Evolutionary conservation across 495 filamentous ascomycete genomes (phyloP).

Genomic region (Hypoxylon perforatum): DNA sequence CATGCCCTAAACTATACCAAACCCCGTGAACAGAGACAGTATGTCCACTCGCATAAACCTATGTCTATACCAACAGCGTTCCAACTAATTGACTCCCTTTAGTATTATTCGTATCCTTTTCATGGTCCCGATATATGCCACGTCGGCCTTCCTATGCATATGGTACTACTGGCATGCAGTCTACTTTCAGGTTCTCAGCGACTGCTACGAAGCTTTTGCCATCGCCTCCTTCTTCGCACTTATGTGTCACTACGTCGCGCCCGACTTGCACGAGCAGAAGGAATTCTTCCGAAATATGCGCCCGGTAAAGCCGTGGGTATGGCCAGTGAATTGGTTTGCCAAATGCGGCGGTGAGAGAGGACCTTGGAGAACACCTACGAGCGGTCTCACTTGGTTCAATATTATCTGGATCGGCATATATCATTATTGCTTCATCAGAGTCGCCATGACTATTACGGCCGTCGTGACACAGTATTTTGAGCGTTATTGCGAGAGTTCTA

Average conservation of each 20-base stretch:
- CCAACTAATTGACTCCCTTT: slow-evolving; percentile 24
- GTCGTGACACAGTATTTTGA: slow-evolving; percentile 75
- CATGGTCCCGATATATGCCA: slow-evolving; percentile 88
- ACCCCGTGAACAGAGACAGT: slow-evolving; percentile 85
- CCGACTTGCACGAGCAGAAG: slow-evolving; percentile 85
- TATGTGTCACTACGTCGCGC: slow-evolving; percentile 84
- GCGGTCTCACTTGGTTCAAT: slow-evolving; percentile 94
- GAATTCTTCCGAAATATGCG: slow-evolving; percentile 79
- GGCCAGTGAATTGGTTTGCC: slow-evolving; percentile 76
- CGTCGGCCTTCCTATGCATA: slow-evolving; percentile 81
- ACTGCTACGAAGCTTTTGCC: slow-evolving; percentile 93
- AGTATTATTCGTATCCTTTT: slow-evolving; percentile 90
- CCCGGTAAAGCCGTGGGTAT: slow-evolving; percentile 77
- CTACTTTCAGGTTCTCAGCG: slow-evolving; percentile 82
- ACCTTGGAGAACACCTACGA: slow-evolving; percentile 77
- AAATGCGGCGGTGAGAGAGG: slow-evolving; percentile 74
- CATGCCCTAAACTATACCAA: slow-evolving; percentile 88
- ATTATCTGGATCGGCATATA: slow-evolving; percentile 89
- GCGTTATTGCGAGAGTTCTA: slow-evolving; percentile 81
- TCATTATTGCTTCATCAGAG: slow-evolving; percentile 89
- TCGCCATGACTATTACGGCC: slow-evolving; percentile 84
- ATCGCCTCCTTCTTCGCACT: slow-evolving; percentile 93
- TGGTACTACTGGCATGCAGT: slow-evolving; percentile 82
- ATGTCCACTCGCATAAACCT: slow-evolving; percentile 33
- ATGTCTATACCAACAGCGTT: not conserved